Evolutionary conservation across 371 early-diverging fungal genomes (phyloP).

Genomic region (Apophysomyces trapeziformis): DNA sequence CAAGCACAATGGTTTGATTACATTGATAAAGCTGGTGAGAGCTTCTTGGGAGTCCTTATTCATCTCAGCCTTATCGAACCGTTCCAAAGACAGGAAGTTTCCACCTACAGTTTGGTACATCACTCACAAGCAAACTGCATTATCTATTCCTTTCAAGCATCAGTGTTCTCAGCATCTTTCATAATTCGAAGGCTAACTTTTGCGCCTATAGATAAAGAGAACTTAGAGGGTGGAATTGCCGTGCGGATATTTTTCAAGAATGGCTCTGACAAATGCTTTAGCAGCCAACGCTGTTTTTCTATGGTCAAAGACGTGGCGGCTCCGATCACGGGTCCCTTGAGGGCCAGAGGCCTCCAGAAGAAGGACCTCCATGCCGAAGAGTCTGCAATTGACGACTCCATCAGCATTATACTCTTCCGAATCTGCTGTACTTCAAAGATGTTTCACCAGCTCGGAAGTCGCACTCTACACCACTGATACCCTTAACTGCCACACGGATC

Average conservation of each 20-base stretch:
- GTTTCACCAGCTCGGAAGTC: slow-evolving; percentile 18
- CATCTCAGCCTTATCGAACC: not conserved
- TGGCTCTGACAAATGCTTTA: slow-evolving; percentile 4
- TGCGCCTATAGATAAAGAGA: slow-evolving; percentile 12
- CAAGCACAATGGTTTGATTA: not conserved
- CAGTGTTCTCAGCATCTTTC: not conserved
- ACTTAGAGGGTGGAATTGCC: slow-evolving; percentile 3
- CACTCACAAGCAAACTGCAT: not conserved
- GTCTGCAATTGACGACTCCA: slow-evolving; percentile 6
- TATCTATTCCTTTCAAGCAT: not conserved
- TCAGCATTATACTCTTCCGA: slow-evolving; percentile 6
- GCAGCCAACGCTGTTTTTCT: slow-evolving; percentile 14
- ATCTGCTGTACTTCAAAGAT: not conserved
- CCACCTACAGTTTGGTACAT: not conserved
- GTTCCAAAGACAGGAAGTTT: not conserved
- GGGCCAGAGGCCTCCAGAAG: slow-evolving; percentile 14
- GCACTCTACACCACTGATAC: slow-evolving; percentile 1
- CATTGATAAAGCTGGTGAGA: not conserved
- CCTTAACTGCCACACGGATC: no score
- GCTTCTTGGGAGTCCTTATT: not conserved
- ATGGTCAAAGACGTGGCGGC: slow-evolving; percentile 13
- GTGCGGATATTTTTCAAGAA: slow-evolving; percentile 9
- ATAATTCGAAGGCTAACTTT: slow-evolving; percentile 1
- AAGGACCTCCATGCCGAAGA: not conserved
- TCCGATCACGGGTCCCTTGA: not conserved